Evolutionary conservation across 371 early-diverging fungal species (phyloP).

Genomic region (Mucor racemosus): DNA sequence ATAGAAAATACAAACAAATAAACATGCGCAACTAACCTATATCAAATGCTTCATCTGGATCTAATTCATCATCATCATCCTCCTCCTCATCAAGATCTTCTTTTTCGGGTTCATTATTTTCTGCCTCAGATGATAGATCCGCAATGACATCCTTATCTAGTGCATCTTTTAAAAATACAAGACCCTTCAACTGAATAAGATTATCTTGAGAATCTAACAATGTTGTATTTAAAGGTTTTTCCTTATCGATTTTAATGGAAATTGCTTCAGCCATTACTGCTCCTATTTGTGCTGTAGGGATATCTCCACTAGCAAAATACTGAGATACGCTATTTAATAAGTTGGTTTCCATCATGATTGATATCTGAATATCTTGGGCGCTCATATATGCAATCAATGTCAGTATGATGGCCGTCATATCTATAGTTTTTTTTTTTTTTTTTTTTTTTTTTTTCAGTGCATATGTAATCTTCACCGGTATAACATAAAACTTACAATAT

Average conservation of each 20-base stretch:
- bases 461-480: too few relatives aligned
- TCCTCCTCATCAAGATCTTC: slow-evolving; percentile 7
- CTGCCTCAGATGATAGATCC: background rate
- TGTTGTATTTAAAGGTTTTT: slow-evolving; percentile 32
- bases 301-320: slow-evolving; percentile 39
- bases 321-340: slow-evolving; percentile 24
- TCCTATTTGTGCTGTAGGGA: slow-evolving; percentile 33
- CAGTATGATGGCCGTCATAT: slow-evolving; percentile 33
- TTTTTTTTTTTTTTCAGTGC: background rate
- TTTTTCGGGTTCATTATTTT: background rate
- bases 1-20: background rate
- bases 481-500: slow-evolving; percentile 26
- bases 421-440: slow-evolving; percentile 12
- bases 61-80: slow-evolving; percentile 34
- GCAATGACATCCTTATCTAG: background rate
- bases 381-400: slow-evolving; percentile 31
- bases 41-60: slow-evolving; percentile 37
- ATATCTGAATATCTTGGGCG: slow-evolving; percentile 3
- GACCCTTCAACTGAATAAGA: slow-evolving; percentile 22
- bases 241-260: slow-evolving; percentile 29
- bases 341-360: slow-evolving; percentile 17
- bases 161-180: slow-evolving; percentile 25
- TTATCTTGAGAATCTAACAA: slow-evolving; percentile 31
- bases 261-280: slow-evolving; percentile 47
- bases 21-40: background rate